Evolutionary conservation across 805 yeast species (phyloP).

Genomic region (Blastobotrys attinorum): DNA sequence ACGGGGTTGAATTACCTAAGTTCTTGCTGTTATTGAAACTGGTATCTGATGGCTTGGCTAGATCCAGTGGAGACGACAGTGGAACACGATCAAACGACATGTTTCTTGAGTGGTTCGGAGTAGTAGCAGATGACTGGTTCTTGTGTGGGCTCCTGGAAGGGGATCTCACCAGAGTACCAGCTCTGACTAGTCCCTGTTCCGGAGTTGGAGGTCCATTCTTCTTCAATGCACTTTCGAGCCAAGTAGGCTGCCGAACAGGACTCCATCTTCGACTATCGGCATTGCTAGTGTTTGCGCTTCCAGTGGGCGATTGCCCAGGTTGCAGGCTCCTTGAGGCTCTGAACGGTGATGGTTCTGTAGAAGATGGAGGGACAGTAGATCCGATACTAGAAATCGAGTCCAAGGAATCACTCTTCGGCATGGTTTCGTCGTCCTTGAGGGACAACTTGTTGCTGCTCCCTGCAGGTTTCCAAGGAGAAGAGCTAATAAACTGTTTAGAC

Average conservation of each 20-base stretch:
- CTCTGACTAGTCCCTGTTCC: constrained; percentile 5
- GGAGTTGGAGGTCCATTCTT: constrained; percentile 15
- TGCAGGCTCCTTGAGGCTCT: background rate
- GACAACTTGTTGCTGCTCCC: too few species aligned
- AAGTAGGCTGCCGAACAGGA: constrained; percentile 21
- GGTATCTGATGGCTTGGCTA: background rate
- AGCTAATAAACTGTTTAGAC: background rate
- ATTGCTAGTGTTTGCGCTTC: background rate
- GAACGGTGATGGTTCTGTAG: background rate
- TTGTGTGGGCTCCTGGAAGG: constrained; percentile 1
- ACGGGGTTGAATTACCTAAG: background rate
- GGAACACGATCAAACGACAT: background rate
- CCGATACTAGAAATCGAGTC: background rate
- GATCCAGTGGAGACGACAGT: background rate
- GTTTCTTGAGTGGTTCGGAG: constrained; percentile 1
- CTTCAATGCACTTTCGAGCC: constrained; percentile 24
- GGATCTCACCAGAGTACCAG: constrained; percentile 3
- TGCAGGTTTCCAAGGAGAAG: too few species aligned
- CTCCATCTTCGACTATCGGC: constrained; percentile 19
- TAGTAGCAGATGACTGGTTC: background rate
- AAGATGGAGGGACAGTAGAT: background rate
- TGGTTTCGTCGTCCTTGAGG: too few species aligned
- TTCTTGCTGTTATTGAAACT: background rate
- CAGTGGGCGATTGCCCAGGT: background rate
- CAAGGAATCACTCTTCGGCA: background rate